Evolutionary conservation across 208 protist genomes (phyloP).

Genomic region (Trypanosoma lewisi): DNA sequence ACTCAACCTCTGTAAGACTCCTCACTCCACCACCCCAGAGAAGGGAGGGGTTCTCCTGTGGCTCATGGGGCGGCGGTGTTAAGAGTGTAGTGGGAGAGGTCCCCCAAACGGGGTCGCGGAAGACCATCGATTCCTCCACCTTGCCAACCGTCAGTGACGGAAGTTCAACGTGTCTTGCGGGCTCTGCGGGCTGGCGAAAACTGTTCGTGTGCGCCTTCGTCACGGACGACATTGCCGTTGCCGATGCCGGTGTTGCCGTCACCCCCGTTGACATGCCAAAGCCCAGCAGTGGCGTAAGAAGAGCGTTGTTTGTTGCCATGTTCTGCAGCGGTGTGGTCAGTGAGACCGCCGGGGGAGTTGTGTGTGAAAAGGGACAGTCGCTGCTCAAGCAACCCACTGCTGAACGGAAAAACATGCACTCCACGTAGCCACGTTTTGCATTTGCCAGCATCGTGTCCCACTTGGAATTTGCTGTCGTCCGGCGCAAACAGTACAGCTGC

Average conservation of each 20-base stretch:
- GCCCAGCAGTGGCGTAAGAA: constrained; percentile 26
- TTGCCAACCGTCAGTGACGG: constrained; percentile 6
- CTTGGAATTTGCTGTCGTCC: constrained; percentile 30
- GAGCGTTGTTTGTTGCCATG: constrained; percentile 38
- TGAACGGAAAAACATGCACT: constrained; percentile 39
- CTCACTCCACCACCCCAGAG: constrained; percentile 16
- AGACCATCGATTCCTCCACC: constrained; percentile 18
- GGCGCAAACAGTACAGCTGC: constrained; percentile 23
- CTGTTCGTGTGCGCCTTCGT: constrained; percentile 6
- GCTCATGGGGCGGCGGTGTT: constrained; percentile 3
- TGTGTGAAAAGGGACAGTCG: constrained; percentile 31
- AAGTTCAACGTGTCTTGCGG: constrained; percentile 1
- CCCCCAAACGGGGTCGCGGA: constrained; percentile 30
- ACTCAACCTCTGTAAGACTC: neutral
- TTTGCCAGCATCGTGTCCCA: constrained; percentile 35
- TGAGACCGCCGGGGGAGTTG: constrained; percentile 3
- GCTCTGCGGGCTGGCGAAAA: constrained; percentile 12
- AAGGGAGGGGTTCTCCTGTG: constrained; percentile 14
- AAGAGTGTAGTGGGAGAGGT: constrained; percentile 4
- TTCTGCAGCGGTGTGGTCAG: constrained; percentile 26
- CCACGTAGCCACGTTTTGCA: constrained; percentile 31
- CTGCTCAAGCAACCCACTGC: constrained; percentile 25
- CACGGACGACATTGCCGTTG: neutral
- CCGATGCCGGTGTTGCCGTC: neutral
- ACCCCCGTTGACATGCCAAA: constrained; percentile 9